Evolutionary conservation across 1,284 basidiomycete species (phyloP), one percentile per base, ranked within the genome.

Genomic region (Ceratobasidium sp.): DNA sequence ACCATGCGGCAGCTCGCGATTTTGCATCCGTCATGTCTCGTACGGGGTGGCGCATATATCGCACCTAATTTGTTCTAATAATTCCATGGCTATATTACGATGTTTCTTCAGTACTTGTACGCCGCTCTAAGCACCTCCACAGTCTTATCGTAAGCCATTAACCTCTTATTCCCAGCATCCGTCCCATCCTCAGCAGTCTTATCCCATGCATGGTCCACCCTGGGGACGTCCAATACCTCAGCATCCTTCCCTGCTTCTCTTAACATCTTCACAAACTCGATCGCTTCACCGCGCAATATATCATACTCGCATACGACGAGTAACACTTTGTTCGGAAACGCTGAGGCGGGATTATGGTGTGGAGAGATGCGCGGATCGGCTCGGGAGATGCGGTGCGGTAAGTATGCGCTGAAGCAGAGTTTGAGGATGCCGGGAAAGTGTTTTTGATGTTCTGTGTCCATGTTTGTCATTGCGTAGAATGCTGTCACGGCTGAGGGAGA

Each of bases 221-320:
- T 67, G 15, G 66, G 56, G 3, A 70, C 38, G 40, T 50, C 23
- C 23, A 77, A 52, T 12, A 57, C 44, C 15, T 50, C 44, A 10
- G 54, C 66, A 59, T 62, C 57, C n/a, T 42, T 54, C n/a, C 77
- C 77, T 28, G 13, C 48, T 42, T 64, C 50, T 56, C 33, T 54
- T 12, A 71, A 20, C n/a, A 12, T 10, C 13, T 57, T 52, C 46
- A 23, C 77, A 33, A 70, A 65, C 7, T 64, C 57, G 15, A 46
- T 48, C 23, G 10, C 28, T 38, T 56, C 68, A 12, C 56, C 67
- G 15, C 40, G 59, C 20, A 78, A 28, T 26, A 17, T 52, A 23
- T 71, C 77, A 50, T 40, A 57, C 59, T 69, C 77, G 68, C 68
- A 71, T 23, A 28, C 3, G 20, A 65, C 57, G 3, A 78, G 26